Base-by-base conservation (phyloP, 2,329 filamentous ascomycete species). In the Fusarium avenaceum region DNA sequence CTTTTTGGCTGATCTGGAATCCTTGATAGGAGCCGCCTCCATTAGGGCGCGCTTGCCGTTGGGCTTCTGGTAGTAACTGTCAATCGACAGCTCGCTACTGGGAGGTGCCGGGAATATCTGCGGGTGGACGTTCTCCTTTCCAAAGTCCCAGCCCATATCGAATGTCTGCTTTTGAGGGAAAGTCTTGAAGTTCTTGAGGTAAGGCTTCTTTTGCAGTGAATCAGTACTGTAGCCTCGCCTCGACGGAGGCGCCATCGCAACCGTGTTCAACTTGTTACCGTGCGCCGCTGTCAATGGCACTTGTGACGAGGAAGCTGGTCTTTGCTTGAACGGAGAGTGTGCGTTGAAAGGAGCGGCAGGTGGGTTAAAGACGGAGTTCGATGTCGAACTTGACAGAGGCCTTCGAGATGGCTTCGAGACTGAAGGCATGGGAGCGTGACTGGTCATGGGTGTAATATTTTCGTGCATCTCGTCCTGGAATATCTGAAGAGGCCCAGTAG, bases 21-120 rank as follows among this genome's bases (percentile, higher is more conserved):
- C 92, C 72, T 90, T 90, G 70, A 92, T 88, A 2, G 90, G 89
- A 6, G 90, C 88, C 6, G 92, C 87, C 52, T 97, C 93, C 78
- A 92, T 85, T 43, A 94, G 81, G 9, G 85, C 82, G 71, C 92
- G 89, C 76, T 89, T 89, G 42, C 81, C 80, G 10, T 82, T 80
- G 2, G 82, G 76, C 57, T 87, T 88, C 61, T 83, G 84, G 44
- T 85, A 86, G 65, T 83, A 84, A 51, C 79, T 82, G 61, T 88
- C 85, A 39, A 87, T 75, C 24, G 84, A 82, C 28, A 87, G 76
- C 74, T 82, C 83, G 68, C 84, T 80, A 6, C 82, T 74, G 2
- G 81, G 72, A 17, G 82, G 82, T 14, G 83, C 82, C 3, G 85
- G 82, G 67, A 83, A 87, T 54, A 86, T 75, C 19, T 82, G 78